A percentile compares a stretch with the other conserved stretches of the same genome.
Evolutionary conservation across 2,329 filamentous ascomycete species (phyloP).

Genomic region (Cladosporium sp.): DNA sequence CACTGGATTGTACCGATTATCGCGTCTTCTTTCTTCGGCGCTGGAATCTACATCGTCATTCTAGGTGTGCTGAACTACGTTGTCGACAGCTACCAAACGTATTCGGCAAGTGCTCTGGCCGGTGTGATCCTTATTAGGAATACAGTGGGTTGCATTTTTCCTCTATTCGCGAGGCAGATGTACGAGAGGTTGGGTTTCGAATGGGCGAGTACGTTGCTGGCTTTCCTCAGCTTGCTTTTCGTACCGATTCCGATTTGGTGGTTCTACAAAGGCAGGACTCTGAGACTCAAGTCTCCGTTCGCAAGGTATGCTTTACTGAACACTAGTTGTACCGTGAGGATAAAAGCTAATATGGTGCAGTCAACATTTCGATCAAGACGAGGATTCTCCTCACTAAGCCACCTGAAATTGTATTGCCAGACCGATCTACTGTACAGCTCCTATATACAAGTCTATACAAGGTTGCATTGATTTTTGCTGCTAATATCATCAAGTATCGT

Average conservation of each 20-base stretch:
- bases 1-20: constrained; percentile 37
- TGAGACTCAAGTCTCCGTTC: constrained; percentile 7
- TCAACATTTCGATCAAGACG: constrained; percentile 9
- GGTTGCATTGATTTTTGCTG: too few relatives aligned
- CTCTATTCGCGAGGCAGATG: constrained; percentile 24
- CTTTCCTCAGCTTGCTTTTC: constrained; percentile 38
- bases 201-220: constrained; percentile 44
- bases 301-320: not conserved
- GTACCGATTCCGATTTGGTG: constrained; percentile 10
- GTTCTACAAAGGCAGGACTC: constrained; percentile 9
- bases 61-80: constrained; percentile 48
- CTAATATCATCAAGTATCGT: too few relatives aligned
- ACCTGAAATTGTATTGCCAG: too few relatives aligned
- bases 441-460: too few relatives aligned
- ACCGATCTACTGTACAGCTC: too few relatives aligned
- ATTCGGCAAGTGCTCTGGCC: constrained; percentile 39
- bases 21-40: constrained; percentile 23
- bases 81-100: constrained; percentile 45
- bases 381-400: constrained; percentile 4
- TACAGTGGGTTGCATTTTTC: constrained; percentile 33
- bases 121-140: constrained; percentile 33
- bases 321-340: not conserved
- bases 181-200: constrained; percentile 36
- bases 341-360: not conserved
- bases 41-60: constrained; percentile 42